A percentile compares a stretch with the other conserved stretches of the same genome.
These are phyloP conservation scores for Phytophthora ohioensis DNA, from an alignment of 352 stramenopile species.

Conservation along the genomic window DNA sequence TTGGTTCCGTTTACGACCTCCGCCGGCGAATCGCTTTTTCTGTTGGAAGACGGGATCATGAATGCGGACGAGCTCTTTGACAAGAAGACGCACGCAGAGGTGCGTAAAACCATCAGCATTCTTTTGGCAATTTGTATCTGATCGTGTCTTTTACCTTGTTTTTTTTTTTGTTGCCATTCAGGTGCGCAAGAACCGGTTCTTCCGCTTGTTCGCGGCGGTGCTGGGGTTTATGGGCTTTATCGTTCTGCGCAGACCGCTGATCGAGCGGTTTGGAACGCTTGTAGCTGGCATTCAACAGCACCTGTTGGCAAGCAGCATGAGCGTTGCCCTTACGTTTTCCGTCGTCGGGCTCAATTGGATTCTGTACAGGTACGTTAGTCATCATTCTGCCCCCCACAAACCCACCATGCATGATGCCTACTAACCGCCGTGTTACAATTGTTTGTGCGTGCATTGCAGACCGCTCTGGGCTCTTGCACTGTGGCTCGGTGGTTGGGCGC, in stretches of 20 bases:
- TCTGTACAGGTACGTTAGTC: constrained; percentile 48
- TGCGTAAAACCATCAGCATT: constrained; percentile 17
- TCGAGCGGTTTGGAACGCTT: constrained; percentile 38
- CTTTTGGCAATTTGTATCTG: not conserved
- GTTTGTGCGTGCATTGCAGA: constrained; percentile 29
- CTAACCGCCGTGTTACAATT: not conserved
- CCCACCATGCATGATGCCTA: no score
- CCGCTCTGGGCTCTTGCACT: constrained; percentile 60
- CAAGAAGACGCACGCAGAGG: constrained; percentile 53
- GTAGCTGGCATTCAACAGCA: constrained; percentile 58
- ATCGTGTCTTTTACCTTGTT: no score
- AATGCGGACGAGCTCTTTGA: constrained; percentile 57
- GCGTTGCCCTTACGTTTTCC: constrained; percentile 57
- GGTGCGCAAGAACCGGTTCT: constrained; percentile 74
- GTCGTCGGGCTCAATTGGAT: constrained; percentile 62
- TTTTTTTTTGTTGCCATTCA: constrained; percentile 15
- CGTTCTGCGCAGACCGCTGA: constrained; percentile 54
- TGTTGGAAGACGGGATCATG: constrained; percentile 73
- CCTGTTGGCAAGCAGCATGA: constrained; percentile 51
- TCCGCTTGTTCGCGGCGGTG: constrained; percentile 65
- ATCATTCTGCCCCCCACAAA: no score
- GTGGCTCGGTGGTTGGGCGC: constrained; percentile 39
- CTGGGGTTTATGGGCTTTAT: constrained; percentile 76
- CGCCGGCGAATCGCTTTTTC: constrained; percentile 55
- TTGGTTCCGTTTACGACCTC: constrained; percentile 55